A percentile compares a stretch with the other conserved stretches of the same genome.
phyloP scores from a whole-genome alignment of 768 basidiomycete species.

The Botryobasidium botryosum region DNA sequence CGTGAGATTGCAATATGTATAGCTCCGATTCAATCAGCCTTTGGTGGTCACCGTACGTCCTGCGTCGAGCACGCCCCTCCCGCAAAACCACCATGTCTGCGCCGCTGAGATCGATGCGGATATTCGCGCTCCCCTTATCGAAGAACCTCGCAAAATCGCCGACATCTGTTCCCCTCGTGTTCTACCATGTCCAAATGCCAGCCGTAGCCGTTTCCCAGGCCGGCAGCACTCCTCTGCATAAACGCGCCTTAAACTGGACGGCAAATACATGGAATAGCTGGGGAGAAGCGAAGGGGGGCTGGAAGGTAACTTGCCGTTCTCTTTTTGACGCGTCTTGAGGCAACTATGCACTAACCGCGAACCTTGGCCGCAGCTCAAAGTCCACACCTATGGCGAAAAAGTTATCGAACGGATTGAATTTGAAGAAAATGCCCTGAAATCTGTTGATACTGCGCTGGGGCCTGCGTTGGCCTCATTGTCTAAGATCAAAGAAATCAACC shows the following conservation, averaged over 20 bases:
- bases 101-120: too few relatives aligned
- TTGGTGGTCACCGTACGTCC: too few relatives aligned
- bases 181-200: constrained; percentile 10
- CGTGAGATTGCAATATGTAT: too few relatives aligned
- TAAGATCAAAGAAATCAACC: constrained; percentile 1
- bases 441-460: constrained; percentile 11
- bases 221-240: not conserved
- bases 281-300: constrained; percentile 10
- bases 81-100: too few relatives aligned
- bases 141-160: not conserved
- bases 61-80: too few relatives aligned
- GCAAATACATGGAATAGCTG: constrained; percentile 10
- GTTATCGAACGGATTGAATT: constrained; percentile 11
- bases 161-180: constrained; percentile 3
- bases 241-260: constrained; percentile 5
- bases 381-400: constrained; percentile 9
- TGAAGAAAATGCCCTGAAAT: constrained; percentile 12
- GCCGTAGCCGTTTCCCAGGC: not conserved
- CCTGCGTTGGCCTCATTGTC: constrained; percentile 1
- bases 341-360: not conserved
- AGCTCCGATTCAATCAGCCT: too few relatives aligned
- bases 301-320: constrained; percentile 10
- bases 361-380: constrained; percentile 12
- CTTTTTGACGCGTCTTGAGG: not conserved
- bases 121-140: constrained; percentile 8